Evolutionary conservation across 2,329 filamentous ascomycete genomes (phyloP).

Genomic region (Cladosporium phlei): DNA sequence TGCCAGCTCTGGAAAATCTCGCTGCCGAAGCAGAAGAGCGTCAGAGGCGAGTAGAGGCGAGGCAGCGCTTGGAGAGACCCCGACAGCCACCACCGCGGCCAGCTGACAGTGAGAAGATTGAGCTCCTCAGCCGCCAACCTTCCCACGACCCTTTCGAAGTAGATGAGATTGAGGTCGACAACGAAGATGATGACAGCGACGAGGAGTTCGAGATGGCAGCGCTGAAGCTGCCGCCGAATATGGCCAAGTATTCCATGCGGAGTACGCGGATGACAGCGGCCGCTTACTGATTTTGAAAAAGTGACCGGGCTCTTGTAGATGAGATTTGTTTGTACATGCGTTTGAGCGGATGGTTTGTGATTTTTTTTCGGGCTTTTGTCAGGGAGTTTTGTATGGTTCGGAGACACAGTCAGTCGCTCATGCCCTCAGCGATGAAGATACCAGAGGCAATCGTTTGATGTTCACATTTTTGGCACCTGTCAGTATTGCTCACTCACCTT

Average conservation of each 20-base stretch:
- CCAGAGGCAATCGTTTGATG: conserved; percentile 8
- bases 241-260: conserved; percentile 15
- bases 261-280: conserved; percentile 15
- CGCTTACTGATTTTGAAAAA: conserved; percentile 18
- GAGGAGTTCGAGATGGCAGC: conserved; percentile 8
- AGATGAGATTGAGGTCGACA: conserved; percentile 8
- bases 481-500: too few relatives aligned
- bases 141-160: conserved; percentile 4
- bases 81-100: not conserved
- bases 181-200: conserved; percentile 8
- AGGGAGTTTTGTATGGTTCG: conserved; percentile 19
- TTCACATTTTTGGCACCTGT: too few relatives aligned
- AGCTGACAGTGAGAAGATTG: conserved; percentile 15
- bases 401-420: conserved; percentile 4
- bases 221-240: conserved; percentile 7
- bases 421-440: conserved; percentile 5
- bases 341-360: conserved; percentile 17
- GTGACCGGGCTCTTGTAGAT: too few relatives aligned
- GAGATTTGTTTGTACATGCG: conserved; percentile 15
- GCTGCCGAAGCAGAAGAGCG: conserved; percentile 24
- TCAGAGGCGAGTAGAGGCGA: conserved; percentile 22
- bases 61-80: conserved; percentile 15
- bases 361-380: conserved; percentile 2
- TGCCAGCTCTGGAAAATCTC: conserved; percentile 21
- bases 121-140: conserved; percentile 10